Evolutionary conservation across 768 basidiomycete genomes (phyloP).

Genomic region (Panellus pusillus): DNA sequence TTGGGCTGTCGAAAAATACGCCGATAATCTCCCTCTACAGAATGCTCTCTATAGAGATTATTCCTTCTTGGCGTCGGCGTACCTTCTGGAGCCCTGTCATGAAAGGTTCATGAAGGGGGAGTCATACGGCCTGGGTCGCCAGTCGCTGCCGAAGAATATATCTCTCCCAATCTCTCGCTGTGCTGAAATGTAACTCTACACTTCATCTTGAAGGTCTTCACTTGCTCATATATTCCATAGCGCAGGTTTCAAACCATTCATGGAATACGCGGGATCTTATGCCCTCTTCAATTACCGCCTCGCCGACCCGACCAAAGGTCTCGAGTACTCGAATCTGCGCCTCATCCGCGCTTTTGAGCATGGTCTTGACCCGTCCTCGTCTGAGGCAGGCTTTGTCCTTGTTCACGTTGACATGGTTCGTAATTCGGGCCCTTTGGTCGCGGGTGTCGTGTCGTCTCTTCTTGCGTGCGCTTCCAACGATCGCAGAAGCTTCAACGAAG

Average conservation of each 20-base stretch:
- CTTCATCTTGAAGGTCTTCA: not conserved
- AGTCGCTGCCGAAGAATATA: conserved; percentile 26
- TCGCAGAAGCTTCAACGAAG: conserved; percentile 24
- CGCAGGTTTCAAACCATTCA: conserved; percentile 30
- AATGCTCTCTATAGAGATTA: conserved; percentile 30
- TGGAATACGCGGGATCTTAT: conserved; percentile 34
- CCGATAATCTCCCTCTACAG: conserved; percentile 23
- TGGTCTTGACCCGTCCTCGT: conserved; percentile 24
- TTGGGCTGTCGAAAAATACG: conserved; percentile 24
- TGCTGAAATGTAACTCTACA: conserved; percentile 24
- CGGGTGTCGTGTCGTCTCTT: conserved; percentile 26
- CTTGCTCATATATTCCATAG: not conserved
- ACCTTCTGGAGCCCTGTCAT: conserved; percentile 33
- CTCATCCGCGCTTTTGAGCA: conserved; percentile 35
- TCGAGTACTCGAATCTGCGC: conserved; percentile 32
- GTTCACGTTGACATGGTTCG: conserved; percentile 32
- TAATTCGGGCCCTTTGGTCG: conserved; percentile 27
- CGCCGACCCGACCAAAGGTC: conserved; percentile 23
- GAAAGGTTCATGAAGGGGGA: conserved; percentile 25
- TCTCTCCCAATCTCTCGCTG: conserved; percentile 29
- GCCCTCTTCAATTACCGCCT: conserved; percentile 29
- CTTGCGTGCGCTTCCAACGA: conserved; percentile 21
- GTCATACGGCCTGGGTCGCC: conserved; percentile 28
- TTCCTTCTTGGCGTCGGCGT: conserved; percentile 32
- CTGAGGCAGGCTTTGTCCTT: conserved; percentile 27